phyloP scores from a whole-genome alignment of 768 basidiomycete genomes.

The Russula olivacea region DNA sequence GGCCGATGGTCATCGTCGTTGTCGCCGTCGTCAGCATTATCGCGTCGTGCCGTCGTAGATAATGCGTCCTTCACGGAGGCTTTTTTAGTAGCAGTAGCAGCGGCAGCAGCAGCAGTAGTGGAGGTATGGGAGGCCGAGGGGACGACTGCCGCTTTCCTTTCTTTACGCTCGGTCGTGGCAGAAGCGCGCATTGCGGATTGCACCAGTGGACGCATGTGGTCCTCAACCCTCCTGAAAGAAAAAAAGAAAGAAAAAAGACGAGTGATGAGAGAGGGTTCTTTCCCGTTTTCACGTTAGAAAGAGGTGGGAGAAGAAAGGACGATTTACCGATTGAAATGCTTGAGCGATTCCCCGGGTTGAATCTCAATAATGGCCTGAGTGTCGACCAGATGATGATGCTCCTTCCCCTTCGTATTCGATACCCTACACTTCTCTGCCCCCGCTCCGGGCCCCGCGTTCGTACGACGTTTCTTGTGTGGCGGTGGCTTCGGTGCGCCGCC shows the following conservation, averaged over 20 bases:
- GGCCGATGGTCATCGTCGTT: slow-evolving; percentile 18
- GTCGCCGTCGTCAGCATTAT: background rate
- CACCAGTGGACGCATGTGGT: slow-evolving; percentile 59
- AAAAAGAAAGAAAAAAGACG: too few species aligned
- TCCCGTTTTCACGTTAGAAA: background rate
- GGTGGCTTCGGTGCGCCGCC: background rate
- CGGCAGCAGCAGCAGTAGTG: background rate
- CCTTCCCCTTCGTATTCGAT: background rate
- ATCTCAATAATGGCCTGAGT: slow-evolving; percentile 35
- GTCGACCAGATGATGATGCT: slow-evolving; percentile 8
- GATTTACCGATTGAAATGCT: slow-evolving; percentile 65
- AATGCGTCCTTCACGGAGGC: background rate
- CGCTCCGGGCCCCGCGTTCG: slow-evolving; percentile 23
- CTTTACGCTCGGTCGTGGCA: slow-evolving; percentile 44
- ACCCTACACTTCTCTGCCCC: slow-evolving; percentile 19
- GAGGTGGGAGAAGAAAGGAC: slow-evolving; percentile 20
- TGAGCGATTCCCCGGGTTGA: slow-evolving; percentile 61
- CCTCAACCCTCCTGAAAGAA: slow-evolving; percentile 59
- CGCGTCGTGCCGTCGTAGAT: background rate
- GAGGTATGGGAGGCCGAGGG: background rate
- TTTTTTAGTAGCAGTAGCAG: background rate
- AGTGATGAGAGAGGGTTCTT: background rate
- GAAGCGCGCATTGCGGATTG: slow-evolving; percentile 56
- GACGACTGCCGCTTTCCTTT: slow-evolving; percentile 27
- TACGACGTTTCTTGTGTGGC: slow-evolving; percentile 29